phyloP scores from a whole-genome alignment of 306 rosid species.

The Vigna nakashimae region DNA sequence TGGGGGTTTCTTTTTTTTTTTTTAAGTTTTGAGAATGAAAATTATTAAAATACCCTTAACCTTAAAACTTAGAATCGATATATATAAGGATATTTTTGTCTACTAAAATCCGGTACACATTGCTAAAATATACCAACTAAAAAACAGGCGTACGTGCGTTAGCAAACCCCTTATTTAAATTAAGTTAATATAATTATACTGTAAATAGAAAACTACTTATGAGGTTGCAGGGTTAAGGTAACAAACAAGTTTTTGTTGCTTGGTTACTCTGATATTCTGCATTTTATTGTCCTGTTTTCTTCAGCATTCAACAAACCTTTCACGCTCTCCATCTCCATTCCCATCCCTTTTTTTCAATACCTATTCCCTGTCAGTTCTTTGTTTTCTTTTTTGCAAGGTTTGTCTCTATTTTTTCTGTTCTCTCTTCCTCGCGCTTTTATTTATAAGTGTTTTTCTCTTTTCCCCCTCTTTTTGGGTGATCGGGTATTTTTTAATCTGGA shows the following conservation, averaged over 20 bases:
- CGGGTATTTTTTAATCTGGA: constrained; percentile 26
- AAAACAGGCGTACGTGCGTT: no score
- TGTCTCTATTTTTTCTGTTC: background rate
- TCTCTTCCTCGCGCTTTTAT: background rate
- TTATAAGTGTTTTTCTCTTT: background rate
- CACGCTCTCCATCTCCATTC: background rate
- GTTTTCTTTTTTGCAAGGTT: constrained; percentile 31
- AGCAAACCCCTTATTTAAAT: no score
- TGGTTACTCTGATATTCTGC: background rate
- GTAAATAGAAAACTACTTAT: background rate
- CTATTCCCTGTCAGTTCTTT: background rate
- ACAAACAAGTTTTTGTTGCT: background rate
- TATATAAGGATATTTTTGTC: no score
- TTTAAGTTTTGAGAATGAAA: no score
- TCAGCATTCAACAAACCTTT: constrained; percentile 26
- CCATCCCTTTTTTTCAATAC: background rate
- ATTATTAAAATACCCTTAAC: no score
- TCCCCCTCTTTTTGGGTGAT: background rate
- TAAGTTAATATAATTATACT: no score
- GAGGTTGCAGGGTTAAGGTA: background rate
- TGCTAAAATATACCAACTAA: no score
- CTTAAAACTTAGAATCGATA: no score
- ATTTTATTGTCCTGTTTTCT: background rate
- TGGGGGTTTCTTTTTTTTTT: no score
- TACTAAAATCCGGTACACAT: no score